Percentiles rank a stretch among this genome's conserved stretches.
phyloP scores from a whole-genome alignment of 345 rosid species.

The Salix arbutifolia region DNA sequence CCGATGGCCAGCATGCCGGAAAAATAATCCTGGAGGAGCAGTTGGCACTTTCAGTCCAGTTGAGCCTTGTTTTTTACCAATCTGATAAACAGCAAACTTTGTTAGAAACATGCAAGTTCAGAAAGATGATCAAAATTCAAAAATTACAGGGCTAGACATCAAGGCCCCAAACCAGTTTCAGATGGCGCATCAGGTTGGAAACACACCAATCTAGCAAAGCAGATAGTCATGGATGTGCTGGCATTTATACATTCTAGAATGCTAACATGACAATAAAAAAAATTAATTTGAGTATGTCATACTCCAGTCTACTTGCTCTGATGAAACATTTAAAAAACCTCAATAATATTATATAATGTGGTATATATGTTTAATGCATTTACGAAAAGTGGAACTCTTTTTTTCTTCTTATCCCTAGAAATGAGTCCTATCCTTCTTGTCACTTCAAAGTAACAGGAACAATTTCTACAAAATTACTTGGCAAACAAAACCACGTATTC shows the following conservation, averaged over 20 bases:
- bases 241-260: neutral
- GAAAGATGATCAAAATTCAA: neutral
- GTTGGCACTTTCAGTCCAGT: slow-evolving; percentile 32
- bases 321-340: neutral
- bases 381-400: neutral
- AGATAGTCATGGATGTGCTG: neutral
- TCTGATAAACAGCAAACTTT: slow-evolving; percentile 26
- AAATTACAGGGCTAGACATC: neutral
- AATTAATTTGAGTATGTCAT: neutral
- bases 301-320: neutral
- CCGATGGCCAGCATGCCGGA: slow-evolving; percentile 74
- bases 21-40: slow-evolving; percentile 57
- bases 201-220: neutral
- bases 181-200: neutral
- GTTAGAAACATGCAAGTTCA: neutral
- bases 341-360: neutral
- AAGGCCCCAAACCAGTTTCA: neutral
- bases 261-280: neutral
- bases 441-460: neutral
- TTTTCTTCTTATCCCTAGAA: neutral
- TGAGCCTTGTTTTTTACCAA: slow-evolving; percentile 40
- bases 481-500: neutral
- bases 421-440: neutral
- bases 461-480: neutral
- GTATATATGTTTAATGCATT: neutral